Percentiles rank a stretch among this genome's conserved stretches.
phyloP scores from a whole-genome alignment of 192 early-diverging fungal species.

The Ramicandelaber brevisporus region DNA sequence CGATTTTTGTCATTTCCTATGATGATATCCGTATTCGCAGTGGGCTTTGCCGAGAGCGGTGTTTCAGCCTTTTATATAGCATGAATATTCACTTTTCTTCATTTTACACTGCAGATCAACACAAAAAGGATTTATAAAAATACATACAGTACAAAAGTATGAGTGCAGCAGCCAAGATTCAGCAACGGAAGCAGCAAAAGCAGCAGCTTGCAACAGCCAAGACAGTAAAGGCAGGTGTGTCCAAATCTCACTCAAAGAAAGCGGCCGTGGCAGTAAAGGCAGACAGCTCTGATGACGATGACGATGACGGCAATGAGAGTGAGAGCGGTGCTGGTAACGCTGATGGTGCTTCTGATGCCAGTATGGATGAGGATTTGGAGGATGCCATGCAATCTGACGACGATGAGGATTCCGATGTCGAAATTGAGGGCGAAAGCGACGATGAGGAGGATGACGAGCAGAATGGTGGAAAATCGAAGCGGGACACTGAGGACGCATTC shows the following conservation, averaged over 20 bases:
- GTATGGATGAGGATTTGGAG: constrained; percentile 11
- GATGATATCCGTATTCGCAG: too few relatives aligned
- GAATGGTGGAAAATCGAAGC: constrained; percentile 4
- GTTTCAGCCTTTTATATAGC: too few relatives aligned
- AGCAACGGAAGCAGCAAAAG: too few relatives aligned
- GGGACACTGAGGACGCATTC: constrained; percentile 5
- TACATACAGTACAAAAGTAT: too few relatives aligned
- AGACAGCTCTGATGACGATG: constrained; percentile 7
- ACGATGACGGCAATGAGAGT: constrained; percentile 9
- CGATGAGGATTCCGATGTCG: constrained; percentile 8
- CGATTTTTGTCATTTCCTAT: too few relatives aligned
- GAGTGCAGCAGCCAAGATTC: too few relatives aligned
- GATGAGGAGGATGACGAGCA: constrained; percentile 13
- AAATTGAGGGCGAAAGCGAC: constrained; percentile 12
- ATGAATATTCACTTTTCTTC: too few relatives aligned
- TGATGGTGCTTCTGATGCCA: constrained; percentile 9
- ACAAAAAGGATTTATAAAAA: too few relatives aligned
- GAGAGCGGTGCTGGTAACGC: constrained; percentile 8
- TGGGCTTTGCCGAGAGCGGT: too few relatives aligned
- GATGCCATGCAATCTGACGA: constrained; percentile 10
- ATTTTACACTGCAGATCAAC: too few relatives aligned
- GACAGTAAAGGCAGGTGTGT: too few relatives aligned
- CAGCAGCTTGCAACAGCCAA: too few relatives aligned
- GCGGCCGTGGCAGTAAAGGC: constrained; percentile 9
- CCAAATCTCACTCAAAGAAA: constrained; percentile 10